Percentiles rank a stretch among this genome's conserved stretches.
Evolutionary conservation across 1,284 basidiomycete genomes (phyloP).

Genomic region (Cryptococcus maquisensis): DNA sequence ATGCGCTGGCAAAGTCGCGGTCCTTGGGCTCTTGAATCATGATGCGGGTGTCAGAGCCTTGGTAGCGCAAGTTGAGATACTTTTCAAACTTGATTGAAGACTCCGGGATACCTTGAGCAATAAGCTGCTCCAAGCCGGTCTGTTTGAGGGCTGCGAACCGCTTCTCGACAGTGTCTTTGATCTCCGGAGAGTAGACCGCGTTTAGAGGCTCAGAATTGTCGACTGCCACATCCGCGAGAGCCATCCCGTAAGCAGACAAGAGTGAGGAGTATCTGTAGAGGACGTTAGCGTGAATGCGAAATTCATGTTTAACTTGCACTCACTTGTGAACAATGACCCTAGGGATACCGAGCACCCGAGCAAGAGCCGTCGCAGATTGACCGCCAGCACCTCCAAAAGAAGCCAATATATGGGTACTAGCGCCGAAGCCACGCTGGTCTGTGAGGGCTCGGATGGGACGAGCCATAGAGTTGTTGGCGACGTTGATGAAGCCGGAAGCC

Average conservation of each 20-base stretch:
- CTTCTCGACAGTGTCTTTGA: slow-evolving; percentile 14
- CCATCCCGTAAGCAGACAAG: slow-evolving; percentile 82
- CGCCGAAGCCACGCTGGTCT: slow-evolving; percentile 38
- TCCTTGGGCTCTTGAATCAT: slow-evolving; percentile 38
- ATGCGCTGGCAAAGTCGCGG: slow-evolving; percentile 25
- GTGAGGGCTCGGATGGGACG: slow-evolving; percentile 56
- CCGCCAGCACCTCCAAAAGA: slow-evolving; percentile 45
- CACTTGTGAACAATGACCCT: slow-evolving; percentile 55
- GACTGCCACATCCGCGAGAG: slow-evolving; percentile 55
- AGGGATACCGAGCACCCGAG: slow-evolving; percentile 33
- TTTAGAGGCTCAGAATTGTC: slow-evolving; percentile 53
- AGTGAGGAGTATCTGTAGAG: slow-evolving; percentile 69
- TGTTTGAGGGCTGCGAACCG: slow-evolving; percentile 25
- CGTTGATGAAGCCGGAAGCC: slow-evolving; percentile 36
- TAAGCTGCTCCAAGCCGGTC: slow-evolving; percentile 62
- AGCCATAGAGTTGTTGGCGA: slow-evolving; percentile 44
- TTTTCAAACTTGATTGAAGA: slow-evolving; percentile 67
- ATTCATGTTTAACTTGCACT: slow-evolving; percentile 35
- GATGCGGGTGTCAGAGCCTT: slow-evolving; percentile 36
- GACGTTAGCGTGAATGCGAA: slow-evolving; percentile 46
- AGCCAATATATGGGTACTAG: slow-evolving; percentile 31
- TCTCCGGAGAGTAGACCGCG: slow-evolving; percentile 53
- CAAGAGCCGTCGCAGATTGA: slow-evolving; percentile 41
- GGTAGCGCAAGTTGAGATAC: slow-evolving; percentile 40
- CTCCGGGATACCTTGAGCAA: slow-evolving; percentile 73